A percentile compares a stretch with the other conserved stretches of the same genome.
Evolutionary conservation across 202 grass and related monocot genomes (phyloP).

Genomic region (Carex arenaria): DNA sequence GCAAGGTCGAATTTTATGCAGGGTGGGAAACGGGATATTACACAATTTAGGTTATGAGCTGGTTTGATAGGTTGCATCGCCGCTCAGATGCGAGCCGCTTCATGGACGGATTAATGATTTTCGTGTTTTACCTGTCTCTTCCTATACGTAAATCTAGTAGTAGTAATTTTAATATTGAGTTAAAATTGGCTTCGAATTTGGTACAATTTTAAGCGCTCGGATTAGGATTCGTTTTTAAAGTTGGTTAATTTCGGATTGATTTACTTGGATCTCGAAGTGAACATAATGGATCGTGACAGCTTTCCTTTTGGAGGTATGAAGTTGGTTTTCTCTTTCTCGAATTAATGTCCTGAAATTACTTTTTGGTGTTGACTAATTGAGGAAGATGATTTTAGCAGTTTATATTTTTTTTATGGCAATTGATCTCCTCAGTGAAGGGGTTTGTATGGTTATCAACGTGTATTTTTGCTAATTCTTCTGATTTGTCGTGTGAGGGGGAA

Average conservation of each 20-base stretch:
- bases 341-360: neutral
- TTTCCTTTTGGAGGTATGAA: conserved; percentile 67
- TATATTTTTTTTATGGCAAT: neutral
- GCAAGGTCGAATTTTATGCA: conserved; percentile 8
- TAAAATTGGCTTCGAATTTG: conserved; percentile 11
- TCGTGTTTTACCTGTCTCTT: conserved; percentile 89
- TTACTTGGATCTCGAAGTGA: conserved; percentile 8
- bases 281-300: conserved; percentile 56
- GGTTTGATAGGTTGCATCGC: conserved; percentile 54
- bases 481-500: neutral
- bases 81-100: conserved; percentile 44
- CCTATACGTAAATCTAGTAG: conserved; percentile 73
- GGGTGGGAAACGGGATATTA: conserved; percentile 17
- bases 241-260: conserved; percentile 1
- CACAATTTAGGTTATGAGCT: conserved; percentile 69
- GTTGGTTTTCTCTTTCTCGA: neutral
- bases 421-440: neutral
- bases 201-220: conserved; percentile 43
- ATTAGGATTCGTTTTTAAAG: neutral
- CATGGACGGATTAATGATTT: conserved; percentile 98
- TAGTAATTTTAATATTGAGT: conserved; percentile 10
- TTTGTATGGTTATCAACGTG: neutral
- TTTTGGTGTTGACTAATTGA: neutral
- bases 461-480: neutral
- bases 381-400: neutral